These are phyloP conservation scores for Tulasnella sp. DNA, from an alignment of 768 basidiomycete genomes.

Conservation along the genomic window DNA sequence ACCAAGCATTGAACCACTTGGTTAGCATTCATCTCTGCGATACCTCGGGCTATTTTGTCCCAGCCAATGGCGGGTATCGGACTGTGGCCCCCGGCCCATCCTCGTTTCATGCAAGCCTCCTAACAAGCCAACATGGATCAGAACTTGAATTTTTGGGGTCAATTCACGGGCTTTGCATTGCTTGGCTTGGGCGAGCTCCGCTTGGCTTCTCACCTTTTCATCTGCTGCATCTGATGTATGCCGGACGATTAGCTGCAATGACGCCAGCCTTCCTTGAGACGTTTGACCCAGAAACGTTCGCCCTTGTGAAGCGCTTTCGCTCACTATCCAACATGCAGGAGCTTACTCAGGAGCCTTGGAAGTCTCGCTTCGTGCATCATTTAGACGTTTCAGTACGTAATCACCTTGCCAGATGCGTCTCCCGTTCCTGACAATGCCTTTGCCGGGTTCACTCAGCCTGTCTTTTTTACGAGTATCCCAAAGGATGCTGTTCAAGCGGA, in stretches of 20 bases:
- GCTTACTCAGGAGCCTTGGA: background rate
- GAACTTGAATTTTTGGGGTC: background rate
- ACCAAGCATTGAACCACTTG: background rate
- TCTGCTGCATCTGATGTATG: background rate
- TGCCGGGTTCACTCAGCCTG: background rate
- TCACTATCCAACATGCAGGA: background rate
- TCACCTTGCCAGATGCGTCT: too few relatives aligned
- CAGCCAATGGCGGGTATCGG: background rate
- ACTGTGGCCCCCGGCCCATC: background rate
- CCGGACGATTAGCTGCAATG: background rate
- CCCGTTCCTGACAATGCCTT: too few relatives aligned
- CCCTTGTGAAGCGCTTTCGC: background rate
- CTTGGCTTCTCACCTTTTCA: background rate
- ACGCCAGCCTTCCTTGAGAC: background rate
- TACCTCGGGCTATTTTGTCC: background rate
- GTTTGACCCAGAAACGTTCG: background rate
- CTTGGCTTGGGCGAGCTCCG: background rate
- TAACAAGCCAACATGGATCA: background rate
- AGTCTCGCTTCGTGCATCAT: background rate
- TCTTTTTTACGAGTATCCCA: background rate
- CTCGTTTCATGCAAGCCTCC: background rate
- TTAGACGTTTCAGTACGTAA: background rate
- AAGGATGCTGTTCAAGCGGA: background rate
- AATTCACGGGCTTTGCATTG: background rate
- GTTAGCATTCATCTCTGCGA: background rate